phyloP scores from a whole-genome alignment of 192 early-diverging fungal species.

The Phlyctochytrium bullatum region DNA sequence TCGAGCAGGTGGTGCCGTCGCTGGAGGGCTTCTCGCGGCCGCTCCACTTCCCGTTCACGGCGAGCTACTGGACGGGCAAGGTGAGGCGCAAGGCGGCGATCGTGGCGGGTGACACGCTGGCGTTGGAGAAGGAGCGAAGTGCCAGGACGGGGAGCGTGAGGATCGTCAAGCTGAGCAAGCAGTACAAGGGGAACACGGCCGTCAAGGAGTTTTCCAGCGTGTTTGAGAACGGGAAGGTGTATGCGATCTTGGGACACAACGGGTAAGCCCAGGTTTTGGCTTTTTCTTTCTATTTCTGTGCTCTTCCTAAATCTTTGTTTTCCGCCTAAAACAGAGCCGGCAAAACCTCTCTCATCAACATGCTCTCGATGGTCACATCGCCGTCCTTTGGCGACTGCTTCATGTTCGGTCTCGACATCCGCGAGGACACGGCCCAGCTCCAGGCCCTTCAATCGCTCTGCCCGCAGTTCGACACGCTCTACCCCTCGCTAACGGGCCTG shows the following conservation, averaged over 20 bases:
- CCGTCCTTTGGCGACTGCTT: slow-evolving; percentile 58
- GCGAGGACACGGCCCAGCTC: slow-evolving; percentile 47
- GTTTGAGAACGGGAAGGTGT: slow-evolving; percentile 19
- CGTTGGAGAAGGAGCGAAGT: slow-evolving; percentile 15
- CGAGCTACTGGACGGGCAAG: slow-evolving; percentile 22
- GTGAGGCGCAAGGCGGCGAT: not conserved
- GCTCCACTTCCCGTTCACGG: slow-evolving; percentile 51
- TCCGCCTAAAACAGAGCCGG: slow-evolving; percentile 69
- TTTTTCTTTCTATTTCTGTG: not conserved
- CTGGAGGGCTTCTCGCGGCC: slow-evolving; percentile 65
- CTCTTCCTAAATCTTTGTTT: not conserved
- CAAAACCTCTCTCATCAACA: slow-evolving; percentile 67
- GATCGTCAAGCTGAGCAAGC: slow-evolving; percentile 23
- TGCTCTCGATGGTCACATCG: slow-evolving; percentile 60
- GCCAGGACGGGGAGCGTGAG: slow-evolving; percentile 5
- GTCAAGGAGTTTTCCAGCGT: slow-evolving; percentile 26
- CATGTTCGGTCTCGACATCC: slow-evolving; percentile 55
- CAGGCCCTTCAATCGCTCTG: slow-evolving; percentile 67
- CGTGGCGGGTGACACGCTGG: slow-evolving; percentile 19
- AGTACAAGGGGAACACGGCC: slow-evolving; percentile 19
- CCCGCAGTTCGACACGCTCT: slow-evolving; percentile 70
- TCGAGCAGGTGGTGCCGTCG: slow-evolving; percentile 56
- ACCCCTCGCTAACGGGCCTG: slow-evolving; percentile 56
- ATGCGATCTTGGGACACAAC: slow-evolving; percentile 54
- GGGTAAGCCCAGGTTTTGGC: not conserved